Evolutionary conservation across 2,329 filamentous ascomycete genomes (phyloP).

Genomic region (Ascochyta rabiei): DNA sequence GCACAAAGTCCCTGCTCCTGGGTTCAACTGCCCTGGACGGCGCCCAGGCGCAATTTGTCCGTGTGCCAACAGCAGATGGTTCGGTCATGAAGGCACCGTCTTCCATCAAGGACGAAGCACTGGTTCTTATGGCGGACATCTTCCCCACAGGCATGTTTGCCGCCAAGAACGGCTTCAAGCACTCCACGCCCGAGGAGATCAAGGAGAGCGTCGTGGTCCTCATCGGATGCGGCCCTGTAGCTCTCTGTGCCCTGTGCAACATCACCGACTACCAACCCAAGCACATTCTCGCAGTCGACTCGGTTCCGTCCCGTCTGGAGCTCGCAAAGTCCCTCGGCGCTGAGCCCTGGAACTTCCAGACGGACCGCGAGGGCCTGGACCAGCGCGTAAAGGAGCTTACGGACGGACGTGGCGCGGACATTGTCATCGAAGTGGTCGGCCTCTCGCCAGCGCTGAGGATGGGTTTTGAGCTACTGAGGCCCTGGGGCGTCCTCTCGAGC

Average conservation of each 20-base stretch:
- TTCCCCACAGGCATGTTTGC: conserved; percentile 86
- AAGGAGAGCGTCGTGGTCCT: conserved; percentile 74
- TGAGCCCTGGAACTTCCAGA: conserved; percentile 80
- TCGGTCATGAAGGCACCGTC: conserved; percentile 77
- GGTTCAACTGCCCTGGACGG: conserved; percentile 74
- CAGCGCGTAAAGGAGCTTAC: conserved; percentile 76
- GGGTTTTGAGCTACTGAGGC: conserved; percentile 56
- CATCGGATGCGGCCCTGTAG: conserved; percentile 80
- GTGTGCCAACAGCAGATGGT: conserved; percentile 77
- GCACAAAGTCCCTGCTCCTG: conserved; percentile 72
- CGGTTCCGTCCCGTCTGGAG: conserved; percentile 74
- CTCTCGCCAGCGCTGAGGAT: conserved; percentile 55
- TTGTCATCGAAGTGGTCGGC: conserved; percentile 68
- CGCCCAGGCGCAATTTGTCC: conserved; percentile 77
- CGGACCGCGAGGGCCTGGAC: conserved; percentile 68
- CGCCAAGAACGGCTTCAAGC: conserved; percentile 75
- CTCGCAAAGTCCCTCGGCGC: conserved; percentile 77
- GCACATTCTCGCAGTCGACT: conserved; percentile 79
- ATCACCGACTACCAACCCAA: conserved; percentile 77
- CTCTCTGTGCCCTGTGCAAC: conserved; percentile 81
- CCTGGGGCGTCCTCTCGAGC: conserved; percentile 56
- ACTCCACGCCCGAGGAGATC: conserved; percentile 63
- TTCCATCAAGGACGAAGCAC: conserved; percentile 72
- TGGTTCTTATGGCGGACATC: conserved; percentile 91
- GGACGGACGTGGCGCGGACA: conserved; percentile 81